Base-by-base conservation (phyloP, 257 asterid genomes). In the Solanum verrucosum region DNA sequence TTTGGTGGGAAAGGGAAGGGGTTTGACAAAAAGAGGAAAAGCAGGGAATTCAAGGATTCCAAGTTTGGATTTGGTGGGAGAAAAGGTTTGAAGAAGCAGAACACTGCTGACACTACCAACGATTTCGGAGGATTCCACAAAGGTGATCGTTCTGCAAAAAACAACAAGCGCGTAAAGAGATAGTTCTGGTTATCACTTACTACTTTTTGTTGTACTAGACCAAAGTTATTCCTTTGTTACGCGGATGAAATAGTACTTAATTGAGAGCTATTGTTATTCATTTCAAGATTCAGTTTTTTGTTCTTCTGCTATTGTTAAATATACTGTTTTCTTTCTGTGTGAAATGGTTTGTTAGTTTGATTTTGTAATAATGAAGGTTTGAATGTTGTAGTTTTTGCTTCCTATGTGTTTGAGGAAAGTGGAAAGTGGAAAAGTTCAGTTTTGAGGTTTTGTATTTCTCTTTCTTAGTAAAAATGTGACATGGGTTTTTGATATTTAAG, bases 31-130 rank as follows among this genome's bases (percentile, higher is more conserved):
- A 92, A 92, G 92, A 92, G 90, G 91, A 91, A 92, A 83, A 88
- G 83, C 37, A 92, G 95, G 85, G 99, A 95, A 4, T 89, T 52
- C n/a, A 93, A 67, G 90, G 90, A 94, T 49, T 92, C 96, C 14
- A 95, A 95, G 88, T 96, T 95, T 77, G 99, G 99, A 44, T 95
- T 92, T 63, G 99, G 98, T 52, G 98, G 98, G 90, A 94, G 90
- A 95, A 96, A 96, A 91, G 98, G 98, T n/a, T 37, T 93, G 87
- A 95, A 90, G 90, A 96, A 96, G 92, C 99, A 96, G 92, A 97
- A 97, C 92, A 94, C 96, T 1, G 93, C 96, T 33, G 98, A 96
- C 83, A 95, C 99, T 0, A 93, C 97, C 3, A 90, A 93, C 70
- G 98, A 97, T 89, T 86, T 93, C 6, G 91, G 92, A 65, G 92